phyloP scores from a whole-genome alignment of 2,329 filamentous ascomycete genomes.

The Kalaharituber pfeilii region DNA sequence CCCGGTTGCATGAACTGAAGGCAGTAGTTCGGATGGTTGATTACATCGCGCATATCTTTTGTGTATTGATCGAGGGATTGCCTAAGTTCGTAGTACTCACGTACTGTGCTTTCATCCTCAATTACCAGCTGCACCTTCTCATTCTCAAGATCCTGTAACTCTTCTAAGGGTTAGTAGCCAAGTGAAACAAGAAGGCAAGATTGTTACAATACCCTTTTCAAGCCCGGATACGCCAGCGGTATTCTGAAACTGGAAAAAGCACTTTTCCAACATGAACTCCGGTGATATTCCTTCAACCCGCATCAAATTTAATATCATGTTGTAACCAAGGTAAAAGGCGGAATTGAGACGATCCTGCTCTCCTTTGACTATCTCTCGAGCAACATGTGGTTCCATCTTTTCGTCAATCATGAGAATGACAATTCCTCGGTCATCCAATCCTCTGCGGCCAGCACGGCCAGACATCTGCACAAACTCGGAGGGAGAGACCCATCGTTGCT shows the following conservation, averaged over 20 bases:
- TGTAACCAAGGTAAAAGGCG: conserved; percentile 93
- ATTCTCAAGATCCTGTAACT: conserved; percentile 60
- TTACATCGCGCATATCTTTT: conserved; percentile 77
- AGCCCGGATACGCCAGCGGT: conserved; percentile 67
- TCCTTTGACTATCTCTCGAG: conserved; percentile 87
- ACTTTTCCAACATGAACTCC: conserved; percentile 95
- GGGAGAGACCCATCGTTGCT: conserved; percentile 67
- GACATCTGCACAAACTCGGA: conserved; percentile 99
- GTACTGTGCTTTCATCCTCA: conserved; percentile 69
- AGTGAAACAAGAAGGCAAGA: neutral
- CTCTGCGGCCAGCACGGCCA: conserved; percentile 85
- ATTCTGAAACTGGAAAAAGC: conserved; percentile 97
- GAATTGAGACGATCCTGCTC: conserved; percentile 96
- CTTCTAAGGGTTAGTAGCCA: conserved; percentile 28
- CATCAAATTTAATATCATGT: conserved; percentile 95
- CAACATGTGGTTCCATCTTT: conserved; percentile 85
- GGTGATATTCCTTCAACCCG: conserved; percentile 98
- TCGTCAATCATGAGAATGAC: conserved; percentile 99
- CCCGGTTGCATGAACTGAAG: conserved; percentile 70
- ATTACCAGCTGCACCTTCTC: conserved; percentile 59
- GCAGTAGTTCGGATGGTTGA: conserved; percentile 79
- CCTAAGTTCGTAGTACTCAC: conserved; percentile 83
- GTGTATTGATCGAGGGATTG: conserved; percentile 69
- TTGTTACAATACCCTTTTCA: conserved; percentile 42
- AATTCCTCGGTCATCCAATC: conserved; percentile 91